Evolutionary conservation across 2,329 filamentous ascomycete genomes (phyloP).

Genomic region (Dryadomyces quercus-mongolicae): DNA sequence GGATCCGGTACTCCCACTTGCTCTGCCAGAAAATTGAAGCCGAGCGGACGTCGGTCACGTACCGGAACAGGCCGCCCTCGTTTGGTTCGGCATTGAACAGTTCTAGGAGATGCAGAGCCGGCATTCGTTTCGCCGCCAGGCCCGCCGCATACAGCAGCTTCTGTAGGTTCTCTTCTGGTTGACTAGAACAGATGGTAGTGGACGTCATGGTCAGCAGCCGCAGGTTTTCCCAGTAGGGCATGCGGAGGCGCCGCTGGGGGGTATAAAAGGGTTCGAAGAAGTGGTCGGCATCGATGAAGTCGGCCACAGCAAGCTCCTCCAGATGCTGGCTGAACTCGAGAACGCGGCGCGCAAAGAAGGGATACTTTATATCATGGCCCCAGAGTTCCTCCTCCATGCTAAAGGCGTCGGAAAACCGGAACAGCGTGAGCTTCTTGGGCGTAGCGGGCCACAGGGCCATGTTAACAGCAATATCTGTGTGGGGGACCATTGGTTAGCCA

Average conservation of each 20-base stretch:
- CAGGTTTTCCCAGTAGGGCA: slow-evolving; percentile 14
- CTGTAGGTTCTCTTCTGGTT: slow-evolving; percentile 13
- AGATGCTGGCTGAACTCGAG: slow-evolving; percentile 3
- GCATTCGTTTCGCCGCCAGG: slow-evolving; percentile 16
- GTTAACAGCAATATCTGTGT: slow-evolving; percentile 10
- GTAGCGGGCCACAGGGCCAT: slow-evolving; percentile 13
- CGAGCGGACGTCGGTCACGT: slow-evolving; percentile 8
- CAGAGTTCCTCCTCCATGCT: slow-evolving; percentile 2
- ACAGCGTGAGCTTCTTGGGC: slow-evolving; percentile 12
- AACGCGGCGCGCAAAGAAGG: slow-evolving; percentile 3
- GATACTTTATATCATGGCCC: slow-evolving; percentile 3
- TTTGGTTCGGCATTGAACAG: slow-evolving; percentile 15
- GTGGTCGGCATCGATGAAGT: slow-evolving; percentile 10
- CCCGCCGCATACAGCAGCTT: slow-evolving; percentile 13
- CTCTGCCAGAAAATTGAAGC: slow-evolving; percentile 11
- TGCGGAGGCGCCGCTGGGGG: slow-evolving; percentile 1
- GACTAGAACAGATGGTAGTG: slow-evolving; percentile 10
- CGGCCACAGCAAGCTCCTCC: slow-evolving; percentile 7
- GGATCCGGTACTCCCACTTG: slow-evolving; percentile 9
- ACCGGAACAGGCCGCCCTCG: slow-evolving; percentile 17
- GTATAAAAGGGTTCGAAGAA: slow-evolving; percentile 14
- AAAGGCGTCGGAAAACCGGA: slow-evolving; percentile 11
- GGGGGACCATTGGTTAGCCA: neutral
- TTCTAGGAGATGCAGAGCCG: slow-evolving; percentile 15
- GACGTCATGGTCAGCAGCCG: slow-evolving; percentile 16